Conservation (phyloP, 768 basidiomycete genomes). For the Leccinum boreale region DNA sequence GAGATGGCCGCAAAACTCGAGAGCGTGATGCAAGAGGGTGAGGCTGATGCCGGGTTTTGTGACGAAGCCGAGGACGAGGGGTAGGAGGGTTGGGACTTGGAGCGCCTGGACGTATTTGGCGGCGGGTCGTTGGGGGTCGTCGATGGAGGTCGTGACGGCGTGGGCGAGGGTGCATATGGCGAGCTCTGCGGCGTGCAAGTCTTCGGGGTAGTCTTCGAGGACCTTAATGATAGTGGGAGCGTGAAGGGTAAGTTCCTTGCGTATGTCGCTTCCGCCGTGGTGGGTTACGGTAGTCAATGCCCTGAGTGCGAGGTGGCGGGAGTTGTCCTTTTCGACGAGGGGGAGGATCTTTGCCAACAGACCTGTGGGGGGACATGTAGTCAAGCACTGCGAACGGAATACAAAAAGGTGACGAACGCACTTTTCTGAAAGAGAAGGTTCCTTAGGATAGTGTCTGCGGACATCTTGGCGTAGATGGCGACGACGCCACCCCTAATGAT, state of each 20-base stretch:
- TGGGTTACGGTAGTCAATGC: conserved; percentile 59
- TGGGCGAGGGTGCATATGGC: conserved; percentile 52
- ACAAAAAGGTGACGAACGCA: conserved; percentile 15
- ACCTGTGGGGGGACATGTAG: conserved; percentile 33
- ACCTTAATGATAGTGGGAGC: conserved; percentile 42
- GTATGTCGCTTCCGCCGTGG: conserved; percentile 51
- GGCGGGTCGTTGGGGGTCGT: conserved; percentile 37
- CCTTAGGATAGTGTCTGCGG: conserved; percentile 53
- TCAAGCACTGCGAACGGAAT: not conserved
- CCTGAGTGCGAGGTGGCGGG: conserved; percentile 51
- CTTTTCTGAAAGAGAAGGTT: conserved; percentile 59
- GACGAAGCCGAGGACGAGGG: conserved; percentile 40
- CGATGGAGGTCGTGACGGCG: conserved; percentile 43
- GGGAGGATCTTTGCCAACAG: conserved; percentile 57
- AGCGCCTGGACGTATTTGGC: conserved; percentile 38
- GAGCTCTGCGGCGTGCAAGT: conserved; percentile 48
- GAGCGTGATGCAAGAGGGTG: conserved; percentile 49
- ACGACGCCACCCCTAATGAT: conserved; percentile 55
- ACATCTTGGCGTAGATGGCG: conserved; percentile 64
- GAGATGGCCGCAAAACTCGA: conserved; percentile 43
- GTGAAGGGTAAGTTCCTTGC: conserved; percentile 47
- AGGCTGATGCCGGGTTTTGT: conserved; percentile 41
- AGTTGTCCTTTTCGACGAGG: conserved; percentile 44
- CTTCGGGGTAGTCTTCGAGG: conserved; percentile 48
- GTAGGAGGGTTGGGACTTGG: conserved; percentile 43